Evolutionary conservation across 1,139 yeast genomes (phyloP).

Genomic region (Candida sp.): DNA sequence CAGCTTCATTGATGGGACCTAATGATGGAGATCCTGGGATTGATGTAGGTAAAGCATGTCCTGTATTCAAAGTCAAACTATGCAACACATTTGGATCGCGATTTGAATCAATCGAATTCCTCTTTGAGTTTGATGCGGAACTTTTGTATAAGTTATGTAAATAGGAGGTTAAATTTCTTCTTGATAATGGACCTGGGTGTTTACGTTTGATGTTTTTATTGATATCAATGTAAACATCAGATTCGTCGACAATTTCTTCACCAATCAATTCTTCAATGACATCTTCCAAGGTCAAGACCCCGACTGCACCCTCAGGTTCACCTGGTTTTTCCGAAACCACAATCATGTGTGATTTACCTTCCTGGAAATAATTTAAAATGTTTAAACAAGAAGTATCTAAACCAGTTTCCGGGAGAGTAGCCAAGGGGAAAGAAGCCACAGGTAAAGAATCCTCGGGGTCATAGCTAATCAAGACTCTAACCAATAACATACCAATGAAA

Average conservation of each 20-base stretch:
- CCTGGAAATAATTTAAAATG: constrained; percentile 93
- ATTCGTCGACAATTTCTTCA: constrained; percentile 95
- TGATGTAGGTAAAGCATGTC: not conserved
- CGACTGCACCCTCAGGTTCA: constrained; percentile 80
- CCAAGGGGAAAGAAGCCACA: constrained; percentile 90
- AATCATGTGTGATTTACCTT: constrained; percentile 97
- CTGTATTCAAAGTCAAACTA: not conserved
- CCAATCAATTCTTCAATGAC: constrained; percentile 97
- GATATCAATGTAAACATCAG: constrained; percentile 90
- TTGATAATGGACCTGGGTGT: constrained; percentile 82
- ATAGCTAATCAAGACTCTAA: constrained; percentile 87
- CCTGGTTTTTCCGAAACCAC: constrained; percentile 89
- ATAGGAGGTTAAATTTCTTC: constrained; percentile 66
- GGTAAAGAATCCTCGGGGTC: constrained; percentile 97
- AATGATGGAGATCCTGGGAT: constrained; percentile 2
- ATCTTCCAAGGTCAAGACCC: constrained; percentile 92
- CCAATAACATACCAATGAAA: constrained; percentile 93
- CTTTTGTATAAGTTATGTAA: constrained; percentile 55
- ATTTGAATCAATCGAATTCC: constrained; percentile 33
- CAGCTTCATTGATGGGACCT: constrained; percentile 5
- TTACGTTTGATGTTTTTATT: constrained; percentile 81
- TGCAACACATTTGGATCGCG: constrained; percentile 1
- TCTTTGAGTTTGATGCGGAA: constrained; percentile 30
- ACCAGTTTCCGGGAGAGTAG: constrained; percentile 93
- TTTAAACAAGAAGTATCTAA: constrained; percentile 91